Evolutionary conservation across 805 yeast genomes (phyloP), one percentile per base, ranked within the genome.

Genomic region (Metschnikowia shivogae): DNA sequence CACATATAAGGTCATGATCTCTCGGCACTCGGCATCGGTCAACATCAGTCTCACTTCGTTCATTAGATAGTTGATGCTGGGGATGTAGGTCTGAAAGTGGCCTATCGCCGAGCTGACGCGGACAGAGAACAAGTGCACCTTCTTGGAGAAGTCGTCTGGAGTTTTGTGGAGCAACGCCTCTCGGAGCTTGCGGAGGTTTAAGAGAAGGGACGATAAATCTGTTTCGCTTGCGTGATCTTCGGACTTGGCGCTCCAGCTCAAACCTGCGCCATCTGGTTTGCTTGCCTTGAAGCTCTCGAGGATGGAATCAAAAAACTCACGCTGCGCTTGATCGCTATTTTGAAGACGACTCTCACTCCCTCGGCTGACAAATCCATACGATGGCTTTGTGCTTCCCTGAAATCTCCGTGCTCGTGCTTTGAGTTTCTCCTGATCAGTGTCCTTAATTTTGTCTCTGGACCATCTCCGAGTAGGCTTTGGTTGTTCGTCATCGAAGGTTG

Each of bases 361-460:
- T 45, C 88, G 64, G 50, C 87, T 82, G 6, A 81, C 60, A 40
- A 79, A 64, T 0, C 87, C 86, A 49, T 71, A 78, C 6, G 19
- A 19, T 7, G 12, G 17, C 3, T 5, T 19, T 10, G 11, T 19
- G 19, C 6, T 29, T 20, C 4, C 12, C 3, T 14, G 14, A 17
- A 31, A 39, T 9, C 34, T 9, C 20, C 29, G 28, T 14, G 34
- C 35, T 14, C 35, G 35, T 10, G 20, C 35, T 1, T 38, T 38
- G 34, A 29, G 33, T 13, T 31, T 31, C 6, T 39, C 42, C 9
- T 22, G 8, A 24, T 39, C 35, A 34, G 14, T 31, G 6, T 31
- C 42, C 26, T 31, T 39, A 3, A 33, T 7, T 37, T 13, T 39
- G 29, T 20, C 35, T 32, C 22, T 39, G 13, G 42, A 22, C 42